Evolutionary conservation across 2,329 filamentous ascomycete genomes (phyloP).

Genomic region (Arachnomyces sp.): DNA sequence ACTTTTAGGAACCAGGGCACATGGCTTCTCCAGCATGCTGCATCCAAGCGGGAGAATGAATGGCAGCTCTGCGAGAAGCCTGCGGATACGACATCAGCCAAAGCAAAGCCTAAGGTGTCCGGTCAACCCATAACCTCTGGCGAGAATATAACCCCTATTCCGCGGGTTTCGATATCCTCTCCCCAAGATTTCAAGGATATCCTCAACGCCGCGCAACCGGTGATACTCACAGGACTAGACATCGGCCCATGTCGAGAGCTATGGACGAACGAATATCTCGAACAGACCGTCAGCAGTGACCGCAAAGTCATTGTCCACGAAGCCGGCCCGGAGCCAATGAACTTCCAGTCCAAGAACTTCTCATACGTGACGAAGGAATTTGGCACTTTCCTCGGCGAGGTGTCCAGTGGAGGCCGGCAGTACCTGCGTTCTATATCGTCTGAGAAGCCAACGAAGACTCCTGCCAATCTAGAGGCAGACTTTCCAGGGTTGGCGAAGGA

Average conservation of each 20-base stretch:
- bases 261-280: constrained; percentile 65
- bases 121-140: constrained; percentile 1
- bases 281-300: constrained; percentile 50
- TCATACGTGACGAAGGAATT: constrained; percentile 62
- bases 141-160: constrained; percentile 30
- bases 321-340: constrained; percentile 58
- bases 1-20: constrained; percentile 68
- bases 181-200: constrained; percentile 52
- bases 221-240: constrained; percentile 56
- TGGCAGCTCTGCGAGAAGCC: constrained; percentile 25
- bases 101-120: constrained; percentile 8
- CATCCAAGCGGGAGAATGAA: constrained; percentile 17
- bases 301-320: constrained; percentile 67
- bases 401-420: constrained; percentile 51
- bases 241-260: constrained; percentile 58
- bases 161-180: constrained; percentile 45
- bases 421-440: constrained; percentile 74
- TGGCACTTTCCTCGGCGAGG: constrained; percentile 55
- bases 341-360: constrained; percentile 79
- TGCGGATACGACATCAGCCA: constrained; percentile 4
- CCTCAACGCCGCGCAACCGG: constrained; percentile 50
- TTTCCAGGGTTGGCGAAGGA: constrained; percentile 62
- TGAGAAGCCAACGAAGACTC: constrained; percentile 57
- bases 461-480: constrained; percentile 62
- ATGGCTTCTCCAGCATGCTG: constrained; percentile 37